Conservation (phyloP, 2,329 filamentous ascomycete genomes). For the Penicillium palitans region DNA sequence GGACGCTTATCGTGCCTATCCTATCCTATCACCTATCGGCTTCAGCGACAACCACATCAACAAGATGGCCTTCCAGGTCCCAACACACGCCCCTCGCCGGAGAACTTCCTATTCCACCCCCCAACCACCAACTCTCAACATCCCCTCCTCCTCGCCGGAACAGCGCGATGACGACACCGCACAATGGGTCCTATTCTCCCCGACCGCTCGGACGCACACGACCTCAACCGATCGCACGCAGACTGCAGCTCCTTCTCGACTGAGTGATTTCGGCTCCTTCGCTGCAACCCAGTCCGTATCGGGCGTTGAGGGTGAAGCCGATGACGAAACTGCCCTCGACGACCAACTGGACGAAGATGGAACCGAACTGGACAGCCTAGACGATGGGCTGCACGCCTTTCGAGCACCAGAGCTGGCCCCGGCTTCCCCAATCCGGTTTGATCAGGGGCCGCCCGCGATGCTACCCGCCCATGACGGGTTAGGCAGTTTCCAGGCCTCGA, state of each 20-base stretch:
- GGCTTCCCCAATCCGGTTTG: conserved; percentile 45
- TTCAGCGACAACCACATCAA: not conserved
- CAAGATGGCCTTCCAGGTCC: conserved; percentile 42
- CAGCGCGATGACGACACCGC: conserved; percentile 68
- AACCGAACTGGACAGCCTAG: conserved; percentile 87
- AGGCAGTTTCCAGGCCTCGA: conserved; percentile 74
- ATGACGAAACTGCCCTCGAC: conserved; percentile 57
- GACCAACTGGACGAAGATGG: conserved; percentile 55
- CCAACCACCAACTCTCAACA: conserved; percentile 31
- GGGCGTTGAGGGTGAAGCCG: conserved; percentile 34
- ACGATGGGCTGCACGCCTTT: conserved; percentile 88
- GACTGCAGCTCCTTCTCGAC: conserved; percentile 68
- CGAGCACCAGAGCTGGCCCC: conserved; percentile 59
- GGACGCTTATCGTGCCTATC: conserved; percentile 10
- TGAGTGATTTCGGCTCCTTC: conserved; percentile 79
- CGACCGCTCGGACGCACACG: conserved; percentile 69
- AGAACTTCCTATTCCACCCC: conserved; percentile 36
- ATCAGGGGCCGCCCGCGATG: conserved; percentile 64
- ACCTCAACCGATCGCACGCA: conserved; percentile 63
- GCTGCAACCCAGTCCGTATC: conserved; percentile 62
- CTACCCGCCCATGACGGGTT: conserved; percentile 92
- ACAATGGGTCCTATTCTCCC: conserved; percentile 96
- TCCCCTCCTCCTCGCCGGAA: conserved; percentile 32
- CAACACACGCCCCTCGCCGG: conserved; percentile 38
- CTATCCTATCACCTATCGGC: conserved; percentile 7